A percentile compares a stretch with the other conserved stretches of the same genome.
phyloP scores from a whole-genome alignment of 805 yeast species.

The Nakazawaea siamensis region DNA sequence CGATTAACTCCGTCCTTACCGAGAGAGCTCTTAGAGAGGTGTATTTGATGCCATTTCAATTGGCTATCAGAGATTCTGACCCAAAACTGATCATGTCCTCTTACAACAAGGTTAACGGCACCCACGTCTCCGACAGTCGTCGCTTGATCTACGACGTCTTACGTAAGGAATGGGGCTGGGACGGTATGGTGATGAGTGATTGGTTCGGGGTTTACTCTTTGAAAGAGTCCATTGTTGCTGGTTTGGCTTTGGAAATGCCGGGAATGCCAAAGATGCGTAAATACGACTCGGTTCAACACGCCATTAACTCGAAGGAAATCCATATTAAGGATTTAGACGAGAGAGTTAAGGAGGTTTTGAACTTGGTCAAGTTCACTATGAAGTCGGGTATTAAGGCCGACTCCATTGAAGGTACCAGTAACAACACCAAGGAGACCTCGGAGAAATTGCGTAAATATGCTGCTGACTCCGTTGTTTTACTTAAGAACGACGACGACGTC shows the following conservation, averaged over 20 bases:
- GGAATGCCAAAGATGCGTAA: slow-evolving; percentile 31
- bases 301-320: slow-evolving; percentile 32
- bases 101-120: slow-evolving; percentile 34
- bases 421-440: slow-evolving; percentile 39
- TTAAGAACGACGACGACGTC: slow-evolving; percentile 41
- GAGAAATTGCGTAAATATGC: slow-evolving; percentile 35
- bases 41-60: slow-evolving; percentile 34
- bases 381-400: slow-evolving; percentile 28
- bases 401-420: slow-evolving; percentile 26
- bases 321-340: slow-evolving; percentile 33
- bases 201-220: slow-evolving; percentile 34
- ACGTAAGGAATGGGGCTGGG: slow-evolving; percentile 32
- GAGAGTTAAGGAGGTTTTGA: slow-evolving; percentile 38
- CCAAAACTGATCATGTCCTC: slow-evolving; percentile 34
- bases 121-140: slow-evolving; percentile 28
- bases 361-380: slow-evolving; percentile 35
- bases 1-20: slow-evolving; percentile 28
- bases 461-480: slow-evolving; percentile 43
- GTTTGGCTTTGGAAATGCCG: slow-evolving; percentile 38
- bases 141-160: slow-evolving; percentile 26
- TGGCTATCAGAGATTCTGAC: slow-evolving; percentile 29
- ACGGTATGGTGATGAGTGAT: slow-evolving; percentile 33
- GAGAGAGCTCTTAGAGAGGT: slow-evolving; percentile 36
- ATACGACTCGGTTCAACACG: slow-evolving; percentile 29
- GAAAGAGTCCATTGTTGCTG: slow-evolving; percentile 30